These are phyloP conservation scores for Solanum hybrid DNA, from an alignment of 305 asterid species.

Conservation along the genomic window DNA sequence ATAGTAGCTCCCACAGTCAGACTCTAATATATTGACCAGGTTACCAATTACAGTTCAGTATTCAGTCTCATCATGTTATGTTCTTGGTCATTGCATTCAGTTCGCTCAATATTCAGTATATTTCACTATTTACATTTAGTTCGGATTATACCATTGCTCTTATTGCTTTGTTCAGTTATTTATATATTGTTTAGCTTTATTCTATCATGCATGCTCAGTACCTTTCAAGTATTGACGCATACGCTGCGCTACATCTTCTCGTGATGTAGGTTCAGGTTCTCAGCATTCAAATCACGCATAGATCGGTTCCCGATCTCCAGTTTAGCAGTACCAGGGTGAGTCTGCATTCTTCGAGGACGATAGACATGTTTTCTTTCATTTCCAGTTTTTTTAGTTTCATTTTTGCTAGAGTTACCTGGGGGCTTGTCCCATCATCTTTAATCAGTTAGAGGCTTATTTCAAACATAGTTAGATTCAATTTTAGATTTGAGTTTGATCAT, in stretches of 20 bases:
- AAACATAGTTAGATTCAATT: background rate
- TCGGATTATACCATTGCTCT: background rate
- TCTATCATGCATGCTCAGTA: background rate
- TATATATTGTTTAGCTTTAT: background rate
- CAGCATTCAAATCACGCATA: background rate
- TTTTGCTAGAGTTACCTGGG: background rate
- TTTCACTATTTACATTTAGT: background rate
- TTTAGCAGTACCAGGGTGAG: background rate
- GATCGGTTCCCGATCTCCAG: background rate
- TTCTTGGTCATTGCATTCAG: background rate
- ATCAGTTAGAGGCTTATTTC: background rate
- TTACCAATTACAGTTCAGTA: background rate
- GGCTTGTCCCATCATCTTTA: background rate
- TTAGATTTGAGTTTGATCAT: background rate
- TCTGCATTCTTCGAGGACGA: background rate
- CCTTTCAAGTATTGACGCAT: background rate
- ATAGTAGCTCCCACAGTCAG: background rate
- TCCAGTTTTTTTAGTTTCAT: background rate
- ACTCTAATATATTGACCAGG: background rate
- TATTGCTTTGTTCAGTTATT: background rate
- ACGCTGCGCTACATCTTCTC: background rate
- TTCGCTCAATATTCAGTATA: too few species aligned
- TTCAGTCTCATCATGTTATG: background rate
- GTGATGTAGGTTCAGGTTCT: background rate
- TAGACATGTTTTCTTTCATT: background rate